Percentiles rank a stretch among this genome's conserved stretches.
phyloP scores from a whole-genome alignment of 768 basidiomycete genomes.

The Mycena metata region DNA sequence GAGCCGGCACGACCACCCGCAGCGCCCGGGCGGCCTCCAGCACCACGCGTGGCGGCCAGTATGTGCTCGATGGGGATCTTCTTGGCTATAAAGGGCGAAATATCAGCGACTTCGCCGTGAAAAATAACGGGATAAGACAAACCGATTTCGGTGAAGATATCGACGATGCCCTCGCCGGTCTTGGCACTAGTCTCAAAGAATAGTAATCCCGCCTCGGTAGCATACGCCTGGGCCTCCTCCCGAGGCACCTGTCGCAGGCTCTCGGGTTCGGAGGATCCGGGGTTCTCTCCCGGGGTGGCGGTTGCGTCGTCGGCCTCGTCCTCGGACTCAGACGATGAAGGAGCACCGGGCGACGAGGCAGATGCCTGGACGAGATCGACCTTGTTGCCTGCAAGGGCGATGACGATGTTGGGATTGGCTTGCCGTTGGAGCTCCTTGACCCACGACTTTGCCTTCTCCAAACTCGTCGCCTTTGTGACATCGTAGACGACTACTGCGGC shows the following conservation, averaged over 20 bases:
- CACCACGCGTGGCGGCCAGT: constrained; percentile 84
- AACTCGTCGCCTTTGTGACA: constrained; percentile 93
- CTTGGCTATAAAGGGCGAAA: constrained; percentile 54
- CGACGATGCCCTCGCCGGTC: constrained; percentile 94
- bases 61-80: constrained; percentile 92
- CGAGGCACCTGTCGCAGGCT: constrained; percentile 89
- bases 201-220: constrained; percentile 91
- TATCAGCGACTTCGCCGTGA: constrained; percentile 6
- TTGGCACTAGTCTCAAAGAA: constrained; percentile 99
- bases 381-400: constrained; percentile 98
- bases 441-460: constrained; percentile 99
- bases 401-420: constrained; percentile 99
- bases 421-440: constrained; percentile 99
- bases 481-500: constrained; percentile 99
- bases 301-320: constrained; percentile 96
- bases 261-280: constrained; percentile 73
- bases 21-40: constrained; percentile 71
- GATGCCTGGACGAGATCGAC: constrained; percentile 88
- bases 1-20: constrained; percentile 65
- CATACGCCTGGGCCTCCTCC: constrained; percentile 97
- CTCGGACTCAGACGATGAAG: constrained; percentile 77
- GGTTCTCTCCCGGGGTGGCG: constrained; percentile 82
- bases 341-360: constrained; percentile 60
- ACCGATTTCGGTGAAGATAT: constrained; percentile 99
- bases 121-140: constrained; percentile 39